Evolutionary conservation across 1,284 basidiomycete species (phyloP).

Genomic region (Coniferiporia sulphurascens): DNA sequence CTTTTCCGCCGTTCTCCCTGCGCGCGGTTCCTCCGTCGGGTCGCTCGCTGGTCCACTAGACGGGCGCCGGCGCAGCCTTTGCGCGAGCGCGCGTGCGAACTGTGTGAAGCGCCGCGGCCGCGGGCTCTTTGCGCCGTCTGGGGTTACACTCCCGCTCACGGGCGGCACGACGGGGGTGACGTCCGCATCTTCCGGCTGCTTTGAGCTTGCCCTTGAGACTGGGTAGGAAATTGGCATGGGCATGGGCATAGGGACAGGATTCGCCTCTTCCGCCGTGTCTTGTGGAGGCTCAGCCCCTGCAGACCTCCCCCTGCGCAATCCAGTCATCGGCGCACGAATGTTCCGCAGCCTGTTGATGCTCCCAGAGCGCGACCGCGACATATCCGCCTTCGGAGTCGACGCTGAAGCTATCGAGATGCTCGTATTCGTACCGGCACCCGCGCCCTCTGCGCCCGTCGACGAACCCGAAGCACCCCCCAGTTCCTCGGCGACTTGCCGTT

Average conservation of each 20-base stretch:
- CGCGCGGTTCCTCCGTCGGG: background rate
- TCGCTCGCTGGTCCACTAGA: background rate
- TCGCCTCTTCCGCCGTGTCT: background rate
- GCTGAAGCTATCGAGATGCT: conserved; percentile 22
- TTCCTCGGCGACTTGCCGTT: conserved; percentile 16
- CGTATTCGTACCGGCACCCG: conserved; percentile 23
- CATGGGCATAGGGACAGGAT: background rate
- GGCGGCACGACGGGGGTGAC: background rate
- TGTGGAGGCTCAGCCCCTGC: background rate
- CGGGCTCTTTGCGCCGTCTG: background rate
- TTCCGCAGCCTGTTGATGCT: conserved; percentile 11
- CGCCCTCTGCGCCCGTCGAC: conserved; percentile 1
- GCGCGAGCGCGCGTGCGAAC: background rate
- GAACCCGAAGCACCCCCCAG: background rate
- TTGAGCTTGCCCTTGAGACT: no score
- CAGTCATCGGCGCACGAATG: background rate
- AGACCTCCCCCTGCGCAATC: background rate
- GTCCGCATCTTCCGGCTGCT: background rate
- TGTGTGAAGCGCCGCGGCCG: background rate
- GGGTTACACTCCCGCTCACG: background rate
- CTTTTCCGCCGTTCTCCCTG: background rate
- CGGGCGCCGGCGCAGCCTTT: background rate
- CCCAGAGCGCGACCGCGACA: background rate
- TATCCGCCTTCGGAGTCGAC: conserved; percentile 19
- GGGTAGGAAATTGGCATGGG: no score